Evolutionary conservation across 1,139 yeast genomes (phyloP), one percentile per base, ranked within the genome.

Genomic region (Pichia terricola): DNA sequence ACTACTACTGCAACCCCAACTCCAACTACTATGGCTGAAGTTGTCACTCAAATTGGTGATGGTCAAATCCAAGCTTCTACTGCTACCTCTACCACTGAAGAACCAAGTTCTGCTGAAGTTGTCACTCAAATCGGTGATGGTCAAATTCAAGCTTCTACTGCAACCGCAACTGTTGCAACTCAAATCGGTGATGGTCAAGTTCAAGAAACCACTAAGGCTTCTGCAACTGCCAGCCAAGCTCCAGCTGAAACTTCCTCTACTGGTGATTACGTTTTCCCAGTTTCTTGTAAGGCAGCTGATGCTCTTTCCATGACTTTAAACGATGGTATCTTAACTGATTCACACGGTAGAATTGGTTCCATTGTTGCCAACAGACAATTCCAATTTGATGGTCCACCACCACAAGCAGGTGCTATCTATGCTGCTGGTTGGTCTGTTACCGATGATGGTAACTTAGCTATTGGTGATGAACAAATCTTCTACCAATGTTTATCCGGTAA

Each of bases 331-430:
- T 70, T 82, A 63, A 72, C 69, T 38, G 91, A 82, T 61, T 60
- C 71, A 41, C 55, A 68, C 45, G 86, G 86, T 49, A 79, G 91
- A 77, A 67, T 82, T 54, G 91, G 91, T 60, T 77, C 88, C 47
- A 81, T 82, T 65, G 91, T 82, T 59, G 82, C 89, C 50, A 81
- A 81, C 79, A 77, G 83, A 72, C 91, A 82, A 71, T 81, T 82
- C 81, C 91, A 82, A 70, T 82, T 82, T 60, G 91, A 82, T 63
- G 91, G 91, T 65, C 94, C 91, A 58, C 88, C 89, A 68, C 91
- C 91, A 61, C 94, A 83, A 73, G 89, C 91, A 46, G 94, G 91
- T 65, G 73, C 88, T 54, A 79, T 83, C 65, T 83, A 79, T 68
- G 91, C 94, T 61, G 85, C 79, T 51, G 94, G 94, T 56, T 84